Base-by-base conservation (phyloP, 257 asterid genomes). In the Rauvolfia tetraphylla region DNA sequence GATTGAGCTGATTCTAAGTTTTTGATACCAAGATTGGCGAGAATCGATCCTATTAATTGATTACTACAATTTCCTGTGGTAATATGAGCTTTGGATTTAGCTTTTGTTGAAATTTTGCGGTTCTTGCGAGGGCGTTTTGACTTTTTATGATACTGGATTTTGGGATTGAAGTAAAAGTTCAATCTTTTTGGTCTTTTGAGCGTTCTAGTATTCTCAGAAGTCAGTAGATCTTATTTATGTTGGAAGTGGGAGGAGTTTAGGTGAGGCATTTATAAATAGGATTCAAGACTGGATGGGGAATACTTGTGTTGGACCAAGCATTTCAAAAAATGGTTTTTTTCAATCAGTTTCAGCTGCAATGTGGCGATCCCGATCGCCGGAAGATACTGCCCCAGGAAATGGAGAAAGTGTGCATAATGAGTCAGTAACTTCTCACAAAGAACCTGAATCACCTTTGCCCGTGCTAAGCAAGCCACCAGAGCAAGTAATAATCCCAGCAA, bases 291-390 rank as follows among this genome's bases (percentile, higher is more conserved):
- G 80, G 76, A 93, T 93, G 98, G 98, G 98, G 81, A 93, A 93
- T 81, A 91, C 92, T 85, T 93, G 98, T 82, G 96, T 91, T 73
- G 98, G 98, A 77, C 98, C 98, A 3, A 86, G 84, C 79, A 83
- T 91, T 48, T 77, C 93, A 1, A 93, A 87, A 78, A 93, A 81
- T 80, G 81, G 91, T n/a, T 77, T 93, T 38, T 74, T 93, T 39
- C 95, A 93, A 86, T 93, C 98, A 3, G 93, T 93, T 73, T 91
- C 97, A 44, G 97, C 92, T 11, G 95, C 93, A 71, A 88, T 91
- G 90, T 93, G 98, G 98, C 93, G 95, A 77, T n/a, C 89, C 77
- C 91, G 90, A 27, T 17, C 81, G 38, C 93, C 96, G 1, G 95
- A 86, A 25, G 82, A 73, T 51, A 56, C 68, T 56, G 73, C 89